These are phyloP conservation scores for Talaromyces sp. DNA, from an alignment of 2,329 filamentous ascomycete species.

Conservation along the genomic window DNA sequence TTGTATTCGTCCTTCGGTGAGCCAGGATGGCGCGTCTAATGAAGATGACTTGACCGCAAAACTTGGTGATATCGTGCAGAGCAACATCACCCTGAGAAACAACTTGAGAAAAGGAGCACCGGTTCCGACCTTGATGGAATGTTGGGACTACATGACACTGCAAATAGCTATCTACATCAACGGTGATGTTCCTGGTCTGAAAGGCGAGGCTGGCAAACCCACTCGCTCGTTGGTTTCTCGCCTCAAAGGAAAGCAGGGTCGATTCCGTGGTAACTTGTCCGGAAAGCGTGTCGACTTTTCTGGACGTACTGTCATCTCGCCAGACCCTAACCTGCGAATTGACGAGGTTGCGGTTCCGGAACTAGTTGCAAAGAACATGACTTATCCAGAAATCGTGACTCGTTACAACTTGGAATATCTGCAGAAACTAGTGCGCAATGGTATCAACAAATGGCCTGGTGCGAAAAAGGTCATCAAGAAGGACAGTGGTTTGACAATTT, in stretches of 20 bases:
- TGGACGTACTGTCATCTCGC: constrained; percentile 93
- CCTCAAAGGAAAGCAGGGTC: constrained; percentile 93
- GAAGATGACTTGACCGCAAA: constrained; percentile 97
- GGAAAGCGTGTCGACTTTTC: constrained; percentile 99
- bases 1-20: constrained; percentile 89
- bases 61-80: constrained; percentile 92
- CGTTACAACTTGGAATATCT: constrained; percentile 83
- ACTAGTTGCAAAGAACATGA: constrained; percentile 92
- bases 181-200: constrained; percentile 90
- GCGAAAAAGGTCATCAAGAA: constrained; percentile 79
- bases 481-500: constrained; percentile 67
- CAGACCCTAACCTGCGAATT: constrained; percentile 89
- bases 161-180: constrained; percentile 98
- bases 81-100: constrained; percentile 81
- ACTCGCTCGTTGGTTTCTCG: constrained; percentile 94
- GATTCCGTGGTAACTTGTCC: constrained; percentile 93
- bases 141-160: constrained; percentile 95
- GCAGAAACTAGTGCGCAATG: constrained; percentile 69
- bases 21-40: constrained; percentile 87
- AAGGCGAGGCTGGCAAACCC: constrained; percentile 80
- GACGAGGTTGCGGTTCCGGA: constrained; percentile 90
- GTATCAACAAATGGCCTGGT: constrained; percentile 77
- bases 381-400: constrained; percentile 87
- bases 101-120: constrained; percentile 80
- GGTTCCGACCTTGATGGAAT: constrained; percentile 89